These are phyloP conservation scores for Dictyostelium citrinum DNA, from an alignment of 78 protist species.

Conservation along the genomic window DNA sequence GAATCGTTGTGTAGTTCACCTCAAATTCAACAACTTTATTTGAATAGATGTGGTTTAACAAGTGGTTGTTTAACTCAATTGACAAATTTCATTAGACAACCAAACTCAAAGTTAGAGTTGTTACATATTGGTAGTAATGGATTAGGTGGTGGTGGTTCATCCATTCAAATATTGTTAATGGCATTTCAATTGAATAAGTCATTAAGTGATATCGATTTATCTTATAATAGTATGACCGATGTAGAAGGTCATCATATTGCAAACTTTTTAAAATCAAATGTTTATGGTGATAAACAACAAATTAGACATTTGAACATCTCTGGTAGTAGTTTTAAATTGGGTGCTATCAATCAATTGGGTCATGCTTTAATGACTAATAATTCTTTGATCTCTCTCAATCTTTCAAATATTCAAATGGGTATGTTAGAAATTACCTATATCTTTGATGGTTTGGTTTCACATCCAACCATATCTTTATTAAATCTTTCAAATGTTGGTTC, in stretches of 20 bases:
- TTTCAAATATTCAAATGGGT: neutral
- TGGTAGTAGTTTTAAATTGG: neutral
- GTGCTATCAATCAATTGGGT: neutral
- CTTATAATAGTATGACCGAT: neutral
- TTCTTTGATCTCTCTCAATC: neutral
- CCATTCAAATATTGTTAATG: neutral
- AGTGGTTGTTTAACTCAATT: neutral
- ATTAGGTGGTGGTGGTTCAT: neutral
- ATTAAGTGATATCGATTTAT: neutral
- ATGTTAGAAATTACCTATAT: neutral
- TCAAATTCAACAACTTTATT: neutral
- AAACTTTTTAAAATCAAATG: neutral
- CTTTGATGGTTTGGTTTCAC: neutral
- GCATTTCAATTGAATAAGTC: neutral
- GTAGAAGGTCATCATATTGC: neutral
- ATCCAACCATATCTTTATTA: neutral
- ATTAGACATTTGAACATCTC: neutral
- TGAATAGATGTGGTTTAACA: neutral
- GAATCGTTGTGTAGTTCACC: neutral
- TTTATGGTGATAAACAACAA: neutral
- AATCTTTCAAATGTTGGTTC: constrained; percentile 3
- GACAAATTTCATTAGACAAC: neutral
- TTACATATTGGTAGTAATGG: neutral
- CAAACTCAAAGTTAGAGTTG: neutral
- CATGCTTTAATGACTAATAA: neutral